Conservation (phyloP, 345 rosid species). For the Gossypioides kirkii region DNA sequence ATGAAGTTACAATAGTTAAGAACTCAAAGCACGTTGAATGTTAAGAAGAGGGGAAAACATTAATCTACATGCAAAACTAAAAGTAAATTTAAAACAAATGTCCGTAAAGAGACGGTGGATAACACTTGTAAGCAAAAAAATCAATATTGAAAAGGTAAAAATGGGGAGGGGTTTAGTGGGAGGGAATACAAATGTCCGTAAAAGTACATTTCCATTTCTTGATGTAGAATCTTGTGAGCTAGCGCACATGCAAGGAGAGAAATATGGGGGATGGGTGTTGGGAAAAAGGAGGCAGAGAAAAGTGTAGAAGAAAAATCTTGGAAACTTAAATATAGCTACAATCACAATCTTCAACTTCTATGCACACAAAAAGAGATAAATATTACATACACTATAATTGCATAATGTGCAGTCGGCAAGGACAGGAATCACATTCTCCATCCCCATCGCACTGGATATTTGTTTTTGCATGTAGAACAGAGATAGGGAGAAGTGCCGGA, state of each 20-base stretch:
- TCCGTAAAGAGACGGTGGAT: neutral
- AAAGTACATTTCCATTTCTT: too few relatives aligned
- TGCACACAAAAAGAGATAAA: neutral
- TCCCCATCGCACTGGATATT: too few relatives aligned
- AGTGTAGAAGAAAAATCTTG: neutral
- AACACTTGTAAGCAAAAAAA: neutral
- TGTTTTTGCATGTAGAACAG: too few relatives aligned
- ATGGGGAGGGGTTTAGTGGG: neutral
- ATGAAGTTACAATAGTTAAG: conserved; percentile 6
- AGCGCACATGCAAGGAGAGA: too few relatives aligned
- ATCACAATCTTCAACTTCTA: too few relatives aligned
- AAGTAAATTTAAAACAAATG: conserved; percentile 8
- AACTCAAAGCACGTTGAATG: neutral
- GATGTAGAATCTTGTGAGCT: too few relatives aligned
- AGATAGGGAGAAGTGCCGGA: too few relatives aligned
- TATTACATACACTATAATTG: neutral
- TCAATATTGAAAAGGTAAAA: neutral
- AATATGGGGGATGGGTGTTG: too few relatives aligned
- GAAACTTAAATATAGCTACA: neutral
- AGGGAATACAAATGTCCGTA: neutral
- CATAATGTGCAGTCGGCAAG: neutral
- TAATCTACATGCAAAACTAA: neutral
- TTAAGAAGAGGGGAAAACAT: neutral
- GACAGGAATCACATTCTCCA: too few relatives aligned
- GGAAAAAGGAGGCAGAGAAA: neutral